Evolutionary conservation across 495 filamentous ascomycete species (phyloP), one percentile per base, ranked within the genome.

Genomic region (Talaromyces borbonicus): DNA sequence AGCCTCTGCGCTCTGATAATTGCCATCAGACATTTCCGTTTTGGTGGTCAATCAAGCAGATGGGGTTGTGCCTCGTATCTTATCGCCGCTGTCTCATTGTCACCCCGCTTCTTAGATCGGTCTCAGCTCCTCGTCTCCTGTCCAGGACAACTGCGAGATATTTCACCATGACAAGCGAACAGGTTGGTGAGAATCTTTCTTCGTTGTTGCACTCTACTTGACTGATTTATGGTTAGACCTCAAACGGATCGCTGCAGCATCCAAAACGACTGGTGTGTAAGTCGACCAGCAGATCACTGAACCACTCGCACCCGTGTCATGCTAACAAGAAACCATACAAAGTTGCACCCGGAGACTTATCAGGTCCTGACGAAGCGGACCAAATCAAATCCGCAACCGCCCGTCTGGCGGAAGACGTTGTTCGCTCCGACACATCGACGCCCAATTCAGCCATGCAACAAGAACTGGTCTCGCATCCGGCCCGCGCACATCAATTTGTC

Each of bases 181-280:
- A 18, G 38, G 38, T 26, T 8, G 0, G 22, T 14, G 4, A n/a
- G 9, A n/a, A n/a, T 26, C 14, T 5, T 3, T 1, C 22, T 16
- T 22, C 19, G 12, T 9, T 16, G 12, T 18, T 41, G 3, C 5
- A 7, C 22, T 26, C 3, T 11, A 1, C 7, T 20, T 11, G 2
- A 38, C 35, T 38, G 18, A 38, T 20, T 23, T 12, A n/a, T n/a
- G 4, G 5, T 20, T 38, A 38, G 41, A 43, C 9, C 41, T 43
- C 23, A 16, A 8, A 20, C 8, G 38, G 23, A 41, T 25, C 30
- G 9, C n/a, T n/a, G n/a, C 43, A 46, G 31, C 66, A 60, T 29
- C 68, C 68, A 16, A 69, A 69, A 56, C 68, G 69, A 53, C 57
- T 72, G 1, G 69, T 72, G 39, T 72, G 68, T 72, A 60, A 18